A percentile compares a stretch with the other conserved stretches of the same genome.
Evolutionary conservation across 306 rosid species (phyloP).

Genomic region (Psophocarpus tetragonolobus): DNA sequence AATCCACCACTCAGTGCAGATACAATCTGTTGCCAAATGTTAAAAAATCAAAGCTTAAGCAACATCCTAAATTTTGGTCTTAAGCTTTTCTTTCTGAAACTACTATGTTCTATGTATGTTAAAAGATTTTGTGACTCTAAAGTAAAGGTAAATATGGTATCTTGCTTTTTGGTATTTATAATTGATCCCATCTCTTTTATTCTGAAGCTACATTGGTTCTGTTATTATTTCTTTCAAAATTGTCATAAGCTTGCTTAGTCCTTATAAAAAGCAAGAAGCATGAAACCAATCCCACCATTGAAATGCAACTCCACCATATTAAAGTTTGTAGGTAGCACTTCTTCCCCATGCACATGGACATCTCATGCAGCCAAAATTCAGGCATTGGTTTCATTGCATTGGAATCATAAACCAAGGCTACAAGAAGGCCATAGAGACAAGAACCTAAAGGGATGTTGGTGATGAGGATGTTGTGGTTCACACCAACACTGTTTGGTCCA

Average conservation of each 20-base stretch:
- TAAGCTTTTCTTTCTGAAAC: neutral
- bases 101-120: neutral
- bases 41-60: neutral
- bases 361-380: constrained; percentile 36
- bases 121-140: neutral
- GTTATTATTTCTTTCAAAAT: constrained; percentile 41
- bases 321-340: constrained; percentile 72
- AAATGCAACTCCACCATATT: constrained; percentile 73
- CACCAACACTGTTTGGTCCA: constrained; percentile 51
- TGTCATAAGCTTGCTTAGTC: constrained; percentile 61
- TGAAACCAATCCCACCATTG: constrained; percentile 62
- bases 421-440: constrained; percentile 57
- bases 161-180: neutral
- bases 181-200: neutral
- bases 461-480: constrained; percentile 61
- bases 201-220: constrained; percentile 9
- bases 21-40: neutral
- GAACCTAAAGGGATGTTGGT: constrained; percentile 61
- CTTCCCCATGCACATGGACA: constrained; percentile 67
- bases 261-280: constrained; percentile 62
- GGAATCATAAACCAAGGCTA: constrained; percentile 66
- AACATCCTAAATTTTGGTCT: neutral
- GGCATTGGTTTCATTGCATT: constrained; percentile 28
- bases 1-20: neutral
- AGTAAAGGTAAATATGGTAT: neutral